Evolutionary conservation across 2,329 filamentous ascomycete species (phyloP).

Genomic region (Colletotrichum somersetense): DNA sequence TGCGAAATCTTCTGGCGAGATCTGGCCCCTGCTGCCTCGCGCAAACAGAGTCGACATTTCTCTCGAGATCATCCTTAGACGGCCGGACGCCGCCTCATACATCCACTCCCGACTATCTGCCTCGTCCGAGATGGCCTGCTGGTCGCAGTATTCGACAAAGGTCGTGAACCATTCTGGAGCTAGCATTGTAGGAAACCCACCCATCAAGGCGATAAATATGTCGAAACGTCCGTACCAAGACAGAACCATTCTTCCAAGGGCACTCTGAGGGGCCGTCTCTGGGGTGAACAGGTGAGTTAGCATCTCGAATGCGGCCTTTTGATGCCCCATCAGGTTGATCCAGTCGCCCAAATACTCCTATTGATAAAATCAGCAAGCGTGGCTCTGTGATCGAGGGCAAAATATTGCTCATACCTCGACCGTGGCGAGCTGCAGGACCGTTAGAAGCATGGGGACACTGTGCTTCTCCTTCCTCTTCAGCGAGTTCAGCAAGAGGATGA

Average conservation of each 20-base stretch:
- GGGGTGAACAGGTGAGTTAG: conserved; percentile 83
- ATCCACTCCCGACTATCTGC: conserved; percentile 65
- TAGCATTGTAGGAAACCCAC: conserved; percentile 80
- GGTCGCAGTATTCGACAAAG: conserved; percentile 72
- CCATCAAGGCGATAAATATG: conserved; percentile 84
- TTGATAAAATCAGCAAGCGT: conserved; percentile 32
- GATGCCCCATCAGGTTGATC: conserved; percentile 92
- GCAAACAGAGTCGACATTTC: conserved; percentile 86
- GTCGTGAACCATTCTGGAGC: conserved; percentile 82
- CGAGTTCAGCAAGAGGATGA: conserved; percentile 79
- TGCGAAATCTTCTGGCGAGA: conserved; percentile 74
- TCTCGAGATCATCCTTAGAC: conserved; percentile 78
- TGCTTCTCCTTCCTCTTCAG: conserved; percentile 79
- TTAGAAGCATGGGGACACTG: conserved; percentile 81
- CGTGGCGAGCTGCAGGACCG: conserved; percentile 90
- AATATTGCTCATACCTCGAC: conserved; percentile 78
- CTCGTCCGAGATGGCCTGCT: conserved; percentile 71
- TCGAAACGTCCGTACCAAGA: conserved; percentile 95
- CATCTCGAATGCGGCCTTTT: conserved; percentile 88
- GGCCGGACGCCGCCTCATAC: conserved; percentile 75
- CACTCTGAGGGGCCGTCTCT: conserved; percentile 77
- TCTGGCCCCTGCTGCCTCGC: conserved; percentile 72
- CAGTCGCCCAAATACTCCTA: conserved; percentile 96
- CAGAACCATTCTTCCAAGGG: conserved; percentile 79
- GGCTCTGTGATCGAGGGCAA: neutral